Base-by-base conservation (phyloP, 2,329 filamentous ascomycete species). In the Paracoccidioides brasiliensis region DNA sequence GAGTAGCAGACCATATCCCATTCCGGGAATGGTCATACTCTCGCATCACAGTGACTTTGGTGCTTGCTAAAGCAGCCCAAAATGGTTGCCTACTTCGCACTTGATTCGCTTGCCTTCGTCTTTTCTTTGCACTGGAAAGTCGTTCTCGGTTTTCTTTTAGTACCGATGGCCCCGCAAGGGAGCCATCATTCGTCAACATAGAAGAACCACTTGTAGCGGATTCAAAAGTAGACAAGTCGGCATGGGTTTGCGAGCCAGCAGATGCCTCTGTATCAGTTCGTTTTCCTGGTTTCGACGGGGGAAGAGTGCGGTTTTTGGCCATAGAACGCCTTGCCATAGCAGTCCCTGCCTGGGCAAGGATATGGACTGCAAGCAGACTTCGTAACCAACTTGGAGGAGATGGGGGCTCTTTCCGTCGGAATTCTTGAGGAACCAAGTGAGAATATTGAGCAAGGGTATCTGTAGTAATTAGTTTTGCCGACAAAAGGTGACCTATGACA, bases 11-110 rank as follows among this genome's bases (percentile, higher is more conserved):
- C 60, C 60, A 62, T 30, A 50, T 55, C 32, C 57, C 61, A 54
- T 69, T 70, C 61, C 80, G 75, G 72, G 87, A 91, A 68, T 94
- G 81, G 72, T 90, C 86, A 64, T 88, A 88, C 71, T 90, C 90
- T 74, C 95, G 93, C 67, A 94, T 84, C 73, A 95, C 89, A 64
- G 93, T 91, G 68, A 96, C 90, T 78, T 96, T 96, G 67, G 90
- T 95, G 73, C 89, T 95, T 53, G 90, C 90, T 63, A 96, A 80
- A 50, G 90, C 90, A 60, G 90, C 89, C 90, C 90, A 96, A 61
- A 96, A 81, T 51, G 90, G 90, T 73, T 96, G 90, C 67, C 89
- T 84, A 69, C 89, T 88, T 70, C 90, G 80, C 62, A 95, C 89
- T 70, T 93, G 88, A 57, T 89, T 90, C 67, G 88, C 91, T 72